Base-by-base conservation (phyloP, 2,329 filamentous ascomycete genomes). In the Fusarium sp. region DNA sequence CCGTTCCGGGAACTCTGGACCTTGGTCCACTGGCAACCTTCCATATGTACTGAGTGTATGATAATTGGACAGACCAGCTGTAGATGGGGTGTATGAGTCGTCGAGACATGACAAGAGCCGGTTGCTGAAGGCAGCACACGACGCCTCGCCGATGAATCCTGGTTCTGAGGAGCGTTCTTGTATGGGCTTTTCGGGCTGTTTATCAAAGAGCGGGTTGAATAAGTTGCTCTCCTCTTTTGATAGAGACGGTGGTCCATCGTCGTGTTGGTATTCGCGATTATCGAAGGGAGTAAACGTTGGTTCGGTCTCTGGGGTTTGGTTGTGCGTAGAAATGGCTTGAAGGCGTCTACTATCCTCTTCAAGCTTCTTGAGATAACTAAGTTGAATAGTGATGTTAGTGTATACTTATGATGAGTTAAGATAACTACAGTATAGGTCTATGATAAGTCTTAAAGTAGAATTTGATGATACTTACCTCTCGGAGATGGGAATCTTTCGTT, bases 401-500 rank as follows among this genome's bases (percentile, higher is more conserved):
- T n/a, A n/a, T n/a, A n/a, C n/a, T n/a, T n/a, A n/a, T n/a, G n/a
- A n/a, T n/a, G n/a, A n/a, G n/a, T n/a, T n/a, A n/a, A n/a, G n/a
- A 5, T 2, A 1, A 13, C 4, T 15, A 8, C 0, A 14, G 15
- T 3, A 50, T 21, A 8, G 14, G 10, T 9, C 8, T 1, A 26
- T 14, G 1, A 15, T 39, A 11, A 21, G 19, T 15, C 7, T 2
- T 2, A n/a, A 1, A 24, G 14, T 6, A 5, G 9, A 13, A 4
- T 3, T 28, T 7, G 7, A 2, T 2, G 8, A 33, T 5, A 43
- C 34, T 8, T 39, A 70, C 66, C 66, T 70, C 17, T 69, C 66
- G 10, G 66, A 11, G 15, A 69, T 28, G 1, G 80, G 78, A 43
- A 84, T 69, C 69, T 81, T 82, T 21, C 81, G 78, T 62, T 83